Evolutionary conservation across 2,329 filamentous ascomycete species (phyloP), one percentile per base, ranked within the genome.

Genomic region (Zasmidium cellare): DNA sequence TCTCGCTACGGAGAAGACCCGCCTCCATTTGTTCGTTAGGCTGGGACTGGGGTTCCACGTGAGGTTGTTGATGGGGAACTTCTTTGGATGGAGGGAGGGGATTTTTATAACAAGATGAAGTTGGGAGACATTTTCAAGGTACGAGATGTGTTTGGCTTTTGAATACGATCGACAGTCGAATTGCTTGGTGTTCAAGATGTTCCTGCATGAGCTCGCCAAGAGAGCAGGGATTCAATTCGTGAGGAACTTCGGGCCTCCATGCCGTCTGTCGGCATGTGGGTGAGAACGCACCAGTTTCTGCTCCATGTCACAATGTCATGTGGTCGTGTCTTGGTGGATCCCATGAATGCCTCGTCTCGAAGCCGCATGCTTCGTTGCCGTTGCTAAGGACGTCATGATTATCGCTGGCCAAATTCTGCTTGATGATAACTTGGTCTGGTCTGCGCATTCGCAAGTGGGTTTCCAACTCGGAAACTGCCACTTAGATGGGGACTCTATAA

Each of bases 221-320:
- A 41, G 7, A 9, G 35, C 35, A 41, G 35, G 35, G 35, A n/a
- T 41, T 41, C 50, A n/a, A n/a, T n/a, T n/a, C n/a, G n/a, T 24
- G n/a, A 38, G 50, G 35, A 52, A 35, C 24, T 35, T 20, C 49
- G 49, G 49, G 25, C 25, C 28, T 23, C 31, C 16, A 51, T 51
- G n/a, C 20, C 50, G 35, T 41, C 3, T 16, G 31, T 52, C 50
- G 50, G 50, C 35, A 52, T 45, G 50, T 52, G 50, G 50, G 38
- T 24, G 35, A 41, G 50, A 23, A 24, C 46, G 22, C 19, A 49
- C 22, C 22, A 28, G 22, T 25, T 24, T 49, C 46, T 18, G 20
- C 35, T 41, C 35, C 35, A 41, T 41, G 35, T n/a, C 35, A 41
- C 35, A 5, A 41, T 41, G 35, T 41, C 35, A 41, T 41, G 35